phyloP scores from a whole-genome alignment of 768 basidiomycete genomes.

The Psilocybe cyanescens region DNA sequence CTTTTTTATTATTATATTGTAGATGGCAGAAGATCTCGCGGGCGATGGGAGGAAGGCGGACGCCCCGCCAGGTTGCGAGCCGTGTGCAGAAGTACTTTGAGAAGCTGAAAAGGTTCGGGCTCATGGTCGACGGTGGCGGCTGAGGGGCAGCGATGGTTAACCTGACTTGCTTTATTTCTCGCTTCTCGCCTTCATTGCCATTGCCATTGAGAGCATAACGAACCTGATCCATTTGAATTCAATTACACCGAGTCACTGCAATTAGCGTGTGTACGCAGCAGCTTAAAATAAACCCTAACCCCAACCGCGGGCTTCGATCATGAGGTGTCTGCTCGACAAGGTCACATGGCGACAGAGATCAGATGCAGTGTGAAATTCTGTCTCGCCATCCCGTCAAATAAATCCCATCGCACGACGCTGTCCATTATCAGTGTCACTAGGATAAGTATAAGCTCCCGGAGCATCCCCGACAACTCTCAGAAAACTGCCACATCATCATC shows the following conservation, averaged over 20 bases:
- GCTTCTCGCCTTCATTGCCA: background rate
- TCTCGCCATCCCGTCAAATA: background rate
- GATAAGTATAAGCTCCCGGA: background rate
- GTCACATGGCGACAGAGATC: constrained; percentile 12
- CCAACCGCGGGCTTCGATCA: constrained; percentile 4
- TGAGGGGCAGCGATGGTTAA: background rate
- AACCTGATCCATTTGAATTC: too few species aligned
- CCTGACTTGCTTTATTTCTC: background rate
- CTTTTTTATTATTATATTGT: background rate
- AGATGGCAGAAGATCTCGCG: constrained; percentile 84
- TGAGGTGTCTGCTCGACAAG: background rate
- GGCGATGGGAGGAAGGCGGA: constrained; percentile 78
- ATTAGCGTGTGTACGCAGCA: background rate
- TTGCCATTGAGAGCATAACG: background rate
- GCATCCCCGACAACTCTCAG: constrained; percentile 1
- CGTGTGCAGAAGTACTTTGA: constrained; percentile 89
- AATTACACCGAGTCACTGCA: too few species aligned
- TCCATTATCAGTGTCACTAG: background rate
- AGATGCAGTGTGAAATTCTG: constrained; percentile 2
- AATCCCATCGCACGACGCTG: too few species aligned
- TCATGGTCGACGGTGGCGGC: background rate
- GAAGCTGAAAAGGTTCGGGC: constrained; percentile 77
- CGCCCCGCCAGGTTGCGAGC: constrained; percentile 86
- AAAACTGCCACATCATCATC: constrained; percentile 10
- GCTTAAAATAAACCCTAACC: constrained; percentile 10